These are phyloP conservation scores for Amanita phalloides DNA, from an alignment of 768 basidiomycete species.

Conservation along the genomic window DNA sequence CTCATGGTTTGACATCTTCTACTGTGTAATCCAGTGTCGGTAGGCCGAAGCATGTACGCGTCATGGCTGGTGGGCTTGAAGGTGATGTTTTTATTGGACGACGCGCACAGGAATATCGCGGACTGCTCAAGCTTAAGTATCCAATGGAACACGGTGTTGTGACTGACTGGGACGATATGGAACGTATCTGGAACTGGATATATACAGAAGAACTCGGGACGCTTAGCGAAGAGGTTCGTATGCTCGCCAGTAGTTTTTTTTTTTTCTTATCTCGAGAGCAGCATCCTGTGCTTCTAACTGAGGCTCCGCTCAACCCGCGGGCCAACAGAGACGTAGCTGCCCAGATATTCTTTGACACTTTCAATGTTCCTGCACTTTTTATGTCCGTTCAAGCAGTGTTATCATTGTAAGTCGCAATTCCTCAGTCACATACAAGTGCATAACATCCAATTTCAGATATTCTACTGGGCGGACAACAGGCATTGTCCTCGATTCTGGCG, in stretches of 20 bases:
- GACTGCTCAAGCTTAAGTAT: conserved; percentile 95
- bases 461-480: conserved; percentile 97
- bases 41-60: conserved; percentile 92
- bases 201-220: conserved; percentile 94
- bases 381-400: conserved; percentile 96
- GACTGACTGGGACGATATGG: conserved; percentile 99
- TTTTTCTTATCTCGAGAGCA: conserved; percentile 22
- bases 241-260: conserved; percentile 8
- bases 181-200: conserved; percentile 97
- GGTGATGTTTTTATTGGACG: conserved; percentile 95
- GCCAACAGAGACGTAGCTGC: conserved; percentile 94
- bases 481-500: conserved; percentile 98
- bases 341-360: conserved; percentile 99
- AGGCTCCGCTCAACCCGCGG: conserved; percentile 95
- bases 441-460: conserved; percentile 45
- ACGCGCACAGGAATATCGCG: conserved; percentile 91
- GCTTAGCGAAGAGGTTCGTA: conserved; percentile 84
- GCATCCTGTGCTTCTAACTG: conserved; percentile 97
- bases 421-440: not conserved
- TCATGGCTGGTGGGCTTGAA: conserved; percentile 96
- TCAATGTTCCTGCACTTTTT: conserved; percentile 97
- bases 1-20: conserved; percentile 14
- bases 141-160: conserved; percentile 99
- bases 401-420: conserved; percentile 58
- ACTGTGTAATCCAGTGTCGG: conserved; percentile 54